phyloP scores from a whole-genome alignment of 2,329 filamentous ascomycete species.

The Aureobasidium sp. region DNA sequence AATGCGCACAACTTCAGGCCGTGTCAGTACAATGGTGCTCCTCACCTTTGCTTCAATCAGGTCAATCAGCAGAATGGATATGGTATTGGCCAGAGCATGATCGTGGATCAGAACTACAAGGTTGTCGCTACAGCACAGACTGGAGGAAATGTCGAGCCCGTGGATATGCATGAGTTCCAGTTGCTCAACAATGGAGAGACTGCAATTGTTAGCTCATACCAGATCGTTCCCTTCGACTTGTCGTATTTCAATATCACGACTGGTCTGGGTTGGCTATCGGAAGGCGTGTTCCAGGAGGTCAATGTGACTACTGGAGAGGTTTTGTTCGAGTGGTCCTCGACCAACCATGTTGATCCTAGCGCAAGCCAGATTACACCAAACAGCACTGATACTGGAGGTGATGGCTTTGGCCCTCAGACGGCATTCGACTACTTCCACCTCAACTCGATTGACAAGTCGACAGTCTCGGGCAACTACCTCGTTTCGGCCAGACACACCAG shows the following conservation, averaged over 20 bases:
- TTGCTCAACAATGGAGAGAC: constrained; percentile 34
- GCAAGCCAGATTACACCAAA: constrained; percentile 35
- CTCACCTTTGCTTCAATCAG: constrained; percentile 43
- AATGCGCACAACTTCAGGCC: constrained; percentile 40
- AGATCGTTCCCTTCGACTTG: constrained; percentile 33
- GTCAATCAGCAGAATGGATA: constrained; percentile 40
- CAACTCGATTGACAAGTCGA: constrained; percentile 46
- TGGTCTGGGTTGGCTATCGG: constrained; percentile 39
- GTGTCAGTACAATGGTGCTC: constrained; percentile 37
- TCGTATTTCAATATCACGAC: constrained; percentile 27
- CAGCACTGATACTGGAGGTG: constrained; percentile 31
- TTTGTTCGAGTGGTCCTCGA: constrained; percentile 50
- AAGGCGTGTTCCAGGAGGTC: constrained; percentile 30
- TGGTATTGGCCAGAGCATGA: constrained; percentile 39
- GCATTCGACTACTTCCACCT: constrained; percentile 50
- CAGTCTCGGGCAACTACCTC: constrained; percentile 43
- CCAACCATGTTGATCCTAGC: constrained; percentile 45
- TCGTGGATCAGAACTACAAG: constrained; percentile 40
- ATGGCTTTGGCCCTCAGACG: constrained; percentile 36
- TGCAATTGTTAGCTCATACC: constrained; percentile 24
- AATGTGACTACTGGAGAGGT: constrained; percentile 46
- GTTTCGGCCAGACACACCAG: constrained; percentile 46
- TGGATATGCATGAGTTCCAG: constrained; percentile 43
- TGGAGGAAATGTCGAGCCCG: constrained; percentile 19
- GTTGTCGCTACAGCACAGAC: constrained; percentile 36